A percentile compares a stretch with the other conserved stretches of the same genome.
Evolutionary conservation across 306 rosid species (phyloP).

Genomic region (Cucurbita ficifolia): DNA sequence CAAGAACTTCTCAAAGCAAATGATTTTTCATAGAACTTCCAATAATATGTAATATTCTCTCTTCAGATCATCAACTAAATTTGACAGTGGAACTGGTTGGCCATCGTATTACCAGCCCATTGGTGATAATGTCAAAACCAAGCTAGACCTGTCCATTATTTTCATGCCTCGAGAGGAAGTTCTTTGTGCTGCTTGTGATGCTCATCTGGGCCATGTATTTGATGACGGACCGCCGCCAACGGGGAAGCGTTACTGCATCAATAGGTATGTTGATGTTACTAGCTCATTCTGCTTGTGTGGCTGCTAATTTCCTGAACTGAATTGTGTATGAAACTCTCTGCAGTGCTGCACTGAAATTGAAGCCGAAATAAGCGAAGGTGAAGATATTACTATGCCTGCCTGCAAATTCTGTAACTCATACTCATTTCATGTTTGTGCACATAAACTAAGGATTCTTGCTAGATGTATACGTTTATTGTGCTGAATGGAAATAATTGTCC

Average conservation of each 20-base stretch:
- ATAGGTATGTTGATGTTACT: slow-evolving; percentile 34
- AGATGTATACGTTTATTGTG: not conserved
- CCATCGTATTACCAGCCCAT: slow-evolving; percentile 81
- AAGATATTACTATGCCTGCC: not conserved
- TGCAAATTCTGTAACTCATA: not conserved
- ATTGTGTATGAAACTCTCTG: not conserved
- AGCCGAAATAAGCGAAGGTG: not conserved
- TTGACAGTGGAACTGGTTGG: slow-evolving; percentile 96
- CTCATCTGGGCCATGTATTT: slow-evolving; percentile 91
- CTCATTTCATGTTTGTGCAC: not conserved
- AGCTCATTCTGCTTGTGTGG: not conserved
- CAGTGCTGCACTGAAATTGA: slow-evolving; percentile 8
- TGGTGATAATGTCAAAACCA: slow-evolving; percentile 63
- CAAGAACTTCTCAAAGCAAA: not conserved
- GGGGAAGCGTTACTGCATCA: slow-evolving; percentile 79
- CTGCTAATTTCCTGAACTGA: not conserved
- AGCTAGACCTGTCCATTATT: slow-evolving; percentile 67
- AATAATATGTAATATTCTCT: not conserved
- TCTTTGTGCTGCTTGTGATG: slow-evolving; percentile 65
- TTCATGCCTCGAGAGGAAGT: slow-evolving; percentile 96
- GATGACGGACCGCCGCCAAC: slow-evolving; percentile 95
- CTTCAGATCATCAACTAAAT: slow-evolving; percentile 76
- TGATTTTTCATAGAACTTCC: not conserved
- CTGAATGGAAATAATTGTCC: not conserved
- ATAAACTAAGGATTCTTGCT: not conserved